These are phyloP conservation scores for Pezicula neosporulosa DNA, from an alignment of 2,329 filamentous ascomycete genomes.

Conservation along the genomic window DNA sequence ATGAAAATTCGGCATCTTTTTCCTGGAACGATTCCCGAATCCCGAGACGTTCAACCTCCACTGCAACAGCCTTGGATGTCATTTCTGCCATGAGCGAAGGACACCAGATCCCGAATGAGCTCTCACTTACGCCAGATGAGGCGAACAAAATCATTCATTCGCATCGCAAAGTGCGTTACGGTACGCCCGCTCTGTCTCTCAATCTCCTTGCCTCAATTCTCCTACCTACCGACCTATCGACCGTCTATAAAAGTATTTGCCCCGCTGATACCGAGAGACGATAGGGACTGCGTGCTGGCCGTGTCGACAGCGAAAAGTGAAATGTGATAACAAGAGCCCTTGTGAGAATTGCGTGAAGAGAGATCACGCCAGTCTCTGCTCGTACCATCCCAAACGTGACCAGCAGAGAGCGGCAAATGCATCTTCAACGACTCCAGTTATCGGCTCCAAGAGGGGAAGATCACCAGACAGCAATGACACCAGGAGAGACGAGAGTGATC, in stretches of 20 bases:
- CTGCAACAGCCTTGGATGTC: no score
- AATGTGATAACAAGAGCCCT: conserved; percentile 66
- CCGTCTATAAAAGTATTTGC: background rate
- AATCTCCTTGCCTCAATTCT: background rate
- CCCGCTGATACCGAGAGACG: conserved; percentile 1
- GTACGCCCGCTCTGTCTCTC: conserved; percentile 38
- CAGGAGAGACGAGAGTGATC: conserved; percentile 22
- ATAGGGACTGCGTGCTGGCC: conserved; percentile 51
- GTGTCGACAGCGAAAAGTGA: conserved; percentile 64
- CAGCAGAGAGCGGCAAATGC: conserved; percentile 25
- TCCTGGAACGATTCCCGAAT: no score
- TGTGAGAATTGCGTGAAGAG: conserved; percentile 67
- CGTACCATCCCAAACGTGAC: conserved; percentile 57
- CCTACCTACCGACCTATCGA: no score
- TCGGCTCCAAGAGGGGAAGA: conserved; percentile 21
- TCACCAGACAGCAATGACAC: conserved; percentile 24
- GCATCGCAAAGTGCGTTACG: conserved; percentile 66
- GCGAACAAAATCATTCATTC: conserved; percentile 67
- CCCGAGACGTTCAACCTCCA: no score
- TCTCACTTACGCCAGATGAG: conserved; percentile 46
- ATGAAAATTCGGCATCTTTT: no score
- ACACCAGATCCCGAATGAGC: conserved; percentile 2
- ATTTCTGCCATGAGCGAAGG: conserved; percentile 6
- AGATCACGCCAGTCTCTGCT: conserved; percentile 61
- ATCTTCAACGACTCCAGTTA: conserved; percentile 9